phyloP scores from a whole-genome alignment of 1,284 basidiomycete species.

The Neolentinus lepideus region DNA sequence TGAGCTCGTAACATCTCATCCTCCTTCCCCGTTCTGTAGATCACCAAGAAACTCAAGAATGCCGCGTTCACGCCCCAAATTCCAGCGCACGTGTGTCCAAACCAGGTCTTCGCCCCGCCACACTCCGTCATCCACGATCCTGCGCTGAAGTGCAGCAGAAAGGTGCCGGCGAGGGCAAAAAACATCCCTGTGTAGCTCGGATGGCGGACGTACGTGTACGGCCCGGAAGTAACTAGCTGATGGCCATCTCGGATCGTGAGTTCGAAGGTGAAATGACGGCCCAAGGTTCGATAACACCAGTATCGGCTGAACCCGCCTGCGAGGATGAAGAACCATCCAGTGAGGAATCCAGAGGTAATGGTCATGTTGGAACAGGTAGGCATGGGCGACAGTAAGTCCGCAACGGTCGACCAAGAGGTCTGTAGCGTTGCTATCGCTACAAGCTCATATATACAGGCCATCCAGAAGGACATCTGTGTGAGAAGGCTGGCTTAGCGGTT shows the following conservation, averaged over 20 bases:
- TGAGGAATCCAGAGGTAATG: constrained; percentile 7
- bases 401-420: neutral
- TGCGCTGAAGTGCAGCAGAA: neutral
- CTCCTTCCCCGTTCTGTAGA: constrained; percentile 7
- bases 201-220: constrained; percentile 24
- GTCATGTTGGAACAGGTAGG: neutral
- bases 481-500: neutral
- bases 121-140: constrained; percentile 7
- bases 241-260: constrained; percentile 20
- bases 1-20: constrained; percentile 9
- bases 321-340: constrained; percentile 13
- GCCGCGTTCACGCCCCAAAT: neutral
- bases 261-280: constrained; percentile 22
- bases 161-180: constrained; percentile 3
- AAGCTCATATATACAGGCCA: neutral
- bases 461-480: neutral
- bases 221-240: constrained; percentile 21
- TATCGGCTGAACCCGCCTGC: constrained; percentile 18
- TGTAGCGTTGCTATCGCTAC: neutral
- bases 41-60: neutral
- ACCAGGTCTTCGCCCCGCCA: neutral
- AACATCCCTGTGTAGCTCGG: constrained; percentile 18
- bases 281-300: constrained; percentile 21
- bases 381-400: neutral
- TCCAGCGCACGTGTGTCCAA: neutral